A percentile compares a stretch with the other conserved stretches of the same genome.
These are phyloP conservation scores for Monilinia vaccinii-corymbosi DNA, from an alignment of 2,329 filamentous ascomycete genomes.

Conservation along the genomic window DNA sequence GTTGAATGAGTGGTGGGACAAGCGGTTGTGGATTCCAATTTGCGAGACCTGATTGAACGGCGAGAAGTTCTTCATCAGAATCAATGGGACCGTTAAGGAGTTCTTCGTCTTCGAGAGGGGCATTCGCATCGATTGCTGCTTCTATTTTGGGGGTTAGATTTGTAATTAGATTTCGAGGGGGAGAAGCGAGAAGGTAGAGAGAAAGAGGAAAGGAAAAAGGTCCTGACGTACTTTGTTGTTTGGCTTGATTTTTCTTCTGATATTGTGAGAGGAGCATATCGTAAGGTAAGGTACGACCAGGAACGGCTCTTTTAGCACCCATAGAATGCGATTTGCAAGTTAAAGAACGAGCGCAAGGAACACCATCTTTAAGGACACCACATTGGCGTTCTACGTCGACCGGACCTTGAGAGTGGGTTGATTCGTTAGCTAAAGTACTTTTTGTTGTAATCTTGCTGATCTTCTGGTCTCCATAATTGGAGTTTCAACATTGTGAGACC, in stretches of 20 bases:
- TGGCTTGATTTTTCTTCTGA: slow-evolving; percentile 97
- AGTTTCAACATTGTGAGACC: neutral
- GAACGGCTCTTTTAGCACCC: slow-evolving; percentile 84
- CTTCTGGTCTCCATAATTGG: neutral
- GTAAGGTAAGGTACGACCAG: slow-evolving; percentile 79
- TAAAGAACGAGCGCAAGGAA: slow-evolving; percentile 76
- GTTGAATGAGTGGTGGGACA: slow-evolving; percentile 53
- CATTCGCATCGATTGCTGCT: slow-evolving; percentile 89
- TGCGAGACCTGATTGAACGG: slow-evolving; percentile 73
- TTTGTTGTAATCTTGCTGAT: neutral
- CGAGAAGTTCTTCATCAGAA: slow-evolving; percentile 86
- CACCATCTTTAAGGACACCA: slow-evolving; percentile 79
- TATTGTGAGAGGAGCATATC: slow-evolving; percentile 84
- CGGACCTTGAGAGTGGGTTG: slow-evolving; percentile 43
- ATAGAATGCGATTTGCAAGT: slow-evolving; percentile 95
- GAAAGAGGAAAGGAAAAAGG: slow-evolving; percentile 4
- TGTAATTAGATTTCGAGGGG: neutral
- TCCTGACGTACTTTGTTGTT: slow-evolving; percentile 73
- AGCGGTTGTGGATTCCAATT: slow-evolving; percentile 72
- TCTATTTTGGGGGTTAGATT: slow-evolving; percentile 43
- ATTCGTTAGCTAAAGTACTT: slow-evolving; percentile 9
- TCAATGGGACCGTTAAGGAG: slow-evolving; percentile 74
- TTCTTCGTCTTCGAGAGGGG: slow-evolving; percentile 77
- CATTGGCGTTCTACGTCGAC: slow-evolving; percentile 94
- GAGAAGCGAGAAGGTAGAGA: neutral